phyloP scores from a whole-genome alignment of 2,329 filamentous ascomycete genomes.

The Pseudocercospora fijiensis region DNA sequence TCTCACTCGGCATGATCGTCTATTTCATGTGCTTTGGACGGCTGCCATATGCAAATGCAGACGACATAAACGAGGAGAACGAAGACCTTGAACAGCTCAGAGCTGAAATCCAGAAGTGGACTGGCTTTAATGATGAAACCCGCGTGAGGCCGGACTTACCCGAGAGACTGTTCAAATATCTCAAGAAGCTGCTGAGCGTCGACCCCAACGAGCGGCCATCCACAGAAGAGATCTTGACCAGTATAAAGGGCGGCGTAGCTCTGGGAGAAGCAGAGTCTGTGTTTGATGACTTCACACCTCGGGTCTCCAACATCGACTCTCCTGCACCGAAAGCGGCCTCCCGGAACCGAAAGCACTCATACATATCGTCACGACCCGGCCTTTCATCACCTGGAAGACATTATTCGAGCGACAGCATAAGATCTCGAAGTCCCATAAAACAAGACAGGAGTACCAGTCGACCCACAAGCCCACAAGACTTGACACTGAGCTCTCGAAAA shows the following conservation, averaged over 20 bases:
- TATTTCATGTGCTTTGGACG: conserved; percentile 96
- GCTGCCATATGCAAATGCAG: conserved; percentile 80
- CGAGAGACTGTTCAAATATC: conserved; percentile 76
- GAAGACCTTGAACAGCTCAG: conserved; percentile 85
- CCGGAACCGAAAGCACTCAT: conserved; percentile 27
- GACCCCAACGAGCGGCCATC: conserved; percentile 75
- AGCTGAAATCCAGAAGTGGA: conserved; percentile 82
- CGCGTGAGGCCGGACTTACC: conserved; percentile 77
- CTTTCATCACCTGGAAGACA: conserved; percentile 23
- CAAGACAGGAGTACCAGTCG: conserved; percentile 17
- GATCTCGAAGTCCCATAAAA: conserved; percentile 24
- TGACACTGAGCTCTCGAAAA: conserved; percentile 13
- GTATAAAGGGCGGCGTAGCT: conserved; percentile 63
- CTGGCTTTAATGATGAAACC: conserved; percentile 65
- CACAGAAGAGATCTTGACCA: conserved; percentile 78
- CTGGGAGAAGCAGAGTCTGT: conserved; percentile 33
- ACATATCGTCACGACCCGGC: conserved; percentile 24
- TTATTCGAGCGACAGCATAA: conserved; percentile 20
- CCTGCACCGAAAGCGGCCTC: conserved; percentile 27
- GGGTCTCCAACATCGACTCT: conserved; percentile 48
- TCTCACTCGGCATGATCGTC: conserved; percentile 95
- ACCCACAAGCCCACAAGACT: conserved; percentile 15
- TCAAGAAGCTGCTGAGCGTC: conserved; percentile 77
- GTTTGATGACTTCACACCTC: conserved; percentile 29
- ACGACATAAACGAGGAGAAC: conserved; percentile 82